These are phyloP conservation scores for Acer negundo DNA, from an alignment of 345 rosid species.

Conservation along the genomic window DNA sequence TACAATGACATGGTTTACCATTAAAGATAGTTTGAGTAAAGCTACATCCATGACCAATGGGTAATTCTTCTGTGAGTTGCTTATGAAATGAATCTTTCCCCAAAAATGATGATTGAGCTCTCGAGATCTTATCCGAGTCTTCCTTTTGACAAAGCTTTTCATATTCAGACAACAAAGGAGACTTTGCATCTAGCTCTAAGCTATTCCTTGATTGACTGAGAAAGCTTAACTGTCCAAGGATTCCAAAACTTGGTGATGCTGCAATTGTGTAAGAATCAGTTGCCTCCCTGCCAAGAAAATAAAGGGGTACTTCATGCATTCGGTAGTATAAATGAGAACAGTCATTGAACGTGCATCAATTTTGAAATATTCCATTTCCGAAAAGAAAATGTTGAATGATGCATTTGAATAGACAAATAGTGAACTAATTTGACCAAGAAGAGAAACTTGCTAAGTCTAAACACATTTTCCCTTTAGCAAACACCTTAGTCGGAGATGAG, in stretches of 20 bases:
- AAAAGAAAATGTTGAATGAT: no score
- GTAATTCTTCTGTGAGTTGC: conserved; percentile 61
- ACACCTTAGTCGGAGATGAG: not conserved
- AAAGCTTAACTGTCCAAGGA: conserved; percentile 35
- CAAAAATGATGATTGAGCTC: conserved; percentile 55
- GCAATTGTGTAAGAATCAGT: conserved; percentile 78
- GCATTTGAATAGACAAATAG: no score
- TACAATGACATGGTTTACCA: conserved; percentile 37
- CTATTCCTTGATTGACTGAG: conserved; percentile 37
- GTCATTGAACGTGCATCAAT: no score
- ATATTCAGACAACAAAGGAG: conserved; percentile 56
- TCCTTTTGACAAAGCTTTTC: conserved; percentile 33
- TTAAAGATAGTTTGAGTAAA: conserved; percentile 85
- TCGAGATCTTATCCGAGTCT: conserved; percentile 46
- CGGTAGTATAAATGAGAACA: no score
- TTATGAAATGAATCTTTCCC: conserved; percentile 55
- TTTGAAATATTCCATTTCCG: no score
- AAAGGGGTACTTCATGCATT: no score
- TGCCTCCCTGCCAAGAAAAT: conserved; percentile 55
- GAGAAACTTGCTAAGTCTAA: not conserved
- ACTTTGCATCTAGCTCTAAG: conserved; percentile 50
- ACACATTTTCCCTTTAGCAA: not conserved
- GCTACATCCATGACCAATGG: conserved; percentile 71
- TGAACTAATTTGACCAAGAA: no score
- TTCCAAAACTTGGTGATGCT: conserved; percentile 63